Conservation (phyloP, 2,329 filamentous ascomycete genomes). For the Xylaria arbuscula region DNA sequence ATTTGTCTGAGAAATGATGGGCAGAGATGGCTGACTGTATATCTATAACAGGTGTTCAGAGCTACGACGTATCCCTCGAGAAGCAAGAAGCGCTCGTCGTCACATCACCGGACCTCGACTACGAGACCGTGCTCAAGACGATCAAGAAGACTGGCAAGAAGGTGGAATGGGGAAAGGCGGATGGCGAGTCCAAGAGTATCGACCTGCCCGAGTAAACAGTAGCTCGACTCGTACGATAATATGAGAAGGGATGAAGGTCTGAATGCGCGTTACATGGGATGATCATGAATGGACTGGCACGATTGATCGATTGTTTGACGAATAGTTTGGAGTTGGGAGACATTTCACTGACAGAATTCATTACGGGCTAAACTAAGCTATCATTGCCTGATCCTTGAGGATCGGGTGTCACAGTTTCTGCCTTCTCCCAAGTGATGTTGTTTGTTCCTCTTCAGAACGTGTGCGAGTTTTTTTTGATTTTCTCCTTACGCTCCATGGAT, state of each 20-base stretch:
- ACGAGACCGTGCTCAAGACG: slow-evolving; percentile 84
- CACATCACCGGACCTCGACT: slow-evolving; percentile 75
- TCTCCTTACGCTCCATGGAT: background rate
- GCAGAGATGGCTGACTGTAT: slow-evolving; percentile 11
- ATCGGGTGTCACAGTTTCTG: background rate
- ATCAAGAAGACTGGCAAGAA: slow-evolving; percentile 97
- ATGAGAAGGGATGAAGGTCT: background rate
- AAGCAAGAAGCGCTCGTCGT: slow-evolving; percentile 83
- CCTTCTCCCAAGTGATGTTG: background rate
- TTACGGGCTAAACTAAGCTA: slow-evolving; percentile 3
- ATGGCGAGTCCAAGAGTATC: slow-evolving; percentile 69
- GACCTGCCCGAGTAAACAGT: slow-evolving; percentile 54
- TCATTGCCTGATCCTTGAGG: background rate
- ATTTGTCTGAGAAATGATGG: too few species aligned
- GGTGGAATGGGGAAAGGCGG: slow-evolving; percentile 79
- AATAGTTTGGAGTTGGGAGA: slow-evolving; percentile 26
- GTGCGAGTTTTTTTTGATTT: background rate
- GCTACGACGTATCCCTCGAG: slow-evolving; percentile 88
- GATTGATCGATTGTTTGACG: slow-evolving; percentile 22
- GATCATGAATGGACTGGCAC: background rate
- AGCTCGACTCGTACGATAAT: background rate
- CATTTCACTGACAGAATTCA: slow-evolving; percentile 10
- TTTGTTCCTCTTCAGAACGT: background rate
- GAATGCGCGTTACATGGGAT: background rate
- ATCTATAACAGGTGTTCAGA: slow-evolving; percentile 77